Evolutionary conservation across 1,284 basidiomycete genomes (phyloP), one percentile per base, ranked within the genome.

Genomic region (Mrakiaceae sp.): DNA sequence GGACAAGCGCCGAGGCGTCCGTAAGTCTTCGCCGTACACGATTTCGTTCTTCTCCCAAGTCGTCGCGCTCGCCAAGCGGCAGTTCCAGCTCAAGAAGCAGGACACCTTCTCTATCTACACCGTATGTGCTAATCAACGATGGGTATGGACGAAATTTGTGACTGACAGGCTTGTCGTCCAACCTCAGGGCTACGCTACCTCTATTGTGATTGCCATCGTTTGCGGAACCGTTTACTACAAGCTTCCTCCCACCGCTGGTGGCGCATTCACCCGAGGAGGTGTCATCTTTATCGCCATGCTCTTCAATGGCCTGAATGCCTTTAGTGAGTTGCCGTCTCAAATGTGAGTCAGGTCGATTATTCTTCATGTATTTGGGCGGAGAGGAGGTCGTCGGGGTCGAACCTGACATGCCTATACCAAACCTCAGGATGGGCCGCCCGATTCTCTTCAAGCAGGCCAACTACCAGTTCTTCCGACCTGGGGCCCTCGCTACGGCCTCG

Each of bases 211-310:
- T 47, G 85, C 88, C 60, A 75, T 95, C 58, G 82, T 95, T 61
- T 80, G 88, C 69, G 90, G 90, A 48, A 84, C 81, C 16, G 84
- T 86, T 12, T 93, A 83, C 77, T 83, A 84, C 70, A 82, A 87
- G 63, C 81, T 88, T 46, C 87, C 88, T 3, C 70, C 80, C 14
- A 86, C 87, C 0, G 83, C 90, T 7, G 81, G 82, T 49, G 90
- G 90, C 50, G 88, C 87, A 0, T 95, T 95, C 77, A 91, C 90
- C 27, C 83, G 90, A 68, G 91, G 90, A 44, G 84, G 88, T 76
- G 84, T 90, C 54, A 84, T 94, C 63, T 93, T 93, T 75, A 74
- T 81, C 60, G 84, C 84, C 59, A 77, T 92, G 66, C 76, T 93
- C 44, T 86, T 87, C 43, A 86, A 84, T 63, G 83, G 83, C 70